Evolutionary conservation across 129 eudicot species (phyloP), one percentile per base, ranked within the genome.

Genomic region (Helianthus tuberosus): DNA sequence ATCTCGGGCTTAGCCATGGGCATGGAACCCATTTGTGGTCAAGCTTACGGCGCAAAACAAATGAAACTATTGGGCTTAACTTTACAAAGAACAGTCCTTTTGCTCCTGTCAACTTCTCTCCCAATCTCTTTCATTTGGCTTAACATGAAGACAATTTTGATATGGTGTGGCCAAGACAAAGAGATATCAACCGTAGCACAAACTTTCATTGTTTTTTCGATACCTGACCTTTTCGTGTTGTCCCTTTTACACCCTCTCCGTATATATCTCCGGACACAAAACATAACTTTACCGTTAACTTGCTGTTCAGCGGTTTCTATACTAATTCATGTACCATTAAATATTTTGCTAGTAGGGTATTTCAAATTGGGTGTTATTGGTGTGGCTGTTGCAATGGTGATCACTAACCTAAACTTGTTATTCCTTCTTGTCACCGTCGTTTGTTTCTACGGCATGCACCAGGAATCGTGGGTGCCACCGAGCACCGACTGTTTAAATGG

Each of bases 1-100:
- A 83, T 92, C 63, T 92, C 94, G 0, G 98, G 98, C 38, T 58
- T 92, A n/a, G 96, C 98, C 82, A 92, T 92, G 98, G 98, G 98
- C 13, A 89, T 92, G 98, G 98, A 92, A 62, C 98, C 98, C 71
- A 89, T 92, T 53, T 89, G 96, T 63, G 96, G 96, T 53, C 98
- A 92, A 81, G 96, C 98, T 8, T 89, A 84, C 36, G 98, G 98
- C 10, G 98, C 98, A 1, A 92, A 89, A 71, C 96, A 89, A 61
- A 85, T 87, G 91, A 89, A 92, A 67, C 89, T 93, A 59, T 82
- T 93, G 16, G 98, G 98, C 14, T 65, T 93, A 35, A 86, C 98
- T 27, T 79, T 93, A n/a, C 98, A 90, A 77, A 83, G 88, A 72
- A 90, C 98, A 3, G 81, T 90, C 48, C 91, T 93, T n/a, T 80